Evolutionary conservation across 2,329 filamentous ascomycete genomes (phyloP).

Genomic region (Pseudocercospora fijiensis): DNA sequence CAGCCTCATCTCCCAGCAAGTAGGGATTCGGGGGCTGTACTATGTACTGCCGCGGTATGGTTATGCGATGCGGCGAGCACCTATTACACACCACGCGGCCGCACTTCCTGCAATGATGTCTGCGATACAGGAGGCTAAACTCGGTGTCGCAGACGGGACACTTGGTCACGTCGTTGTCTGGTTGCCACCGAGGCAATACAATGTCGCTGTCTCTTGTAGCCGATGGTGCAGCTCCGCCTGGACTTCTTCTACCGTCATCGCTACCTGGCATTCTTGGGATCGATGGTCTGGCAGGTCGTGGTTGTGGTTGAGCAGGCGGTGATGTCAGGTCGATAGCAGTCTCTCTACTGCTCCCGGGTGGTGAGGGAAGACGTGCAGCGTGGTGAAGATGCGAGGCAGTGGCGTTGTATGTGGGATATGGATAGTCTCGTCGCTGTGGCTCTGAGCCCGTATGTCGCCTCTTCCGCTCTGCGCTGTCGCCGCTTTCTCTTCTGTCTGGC

Average conservation of each 20-base stretch:
- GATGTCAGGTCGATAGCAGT: conserved; percentile 32
- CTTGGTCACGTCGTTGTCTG: conserved; percentile 74
- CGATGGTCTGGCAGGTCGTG: not conserved
- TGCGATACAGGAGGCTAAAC: conserved; percentile 82
- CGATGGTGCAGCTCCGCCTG: not conserved
- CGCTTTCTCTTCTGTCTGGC: conserved; percentile 9
- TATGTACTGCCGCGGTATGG: conserved; percentile 89
- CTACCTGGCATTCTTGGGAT: conserved; percentile 15
- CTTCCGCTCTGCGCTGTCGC: conserved; percentile 32
- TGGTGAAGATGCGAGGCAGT: conserved; percentile 8
- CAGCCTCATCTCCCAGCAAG: conserved; percentile 18
- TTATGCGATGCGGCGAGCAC: conserved; percentile 93
- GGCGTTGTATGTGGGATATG: conserved; percentile 19
- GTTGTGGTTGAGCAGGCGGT: conserved; percentile 8
- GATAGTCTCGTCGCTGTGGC: conserved; percentile 28
- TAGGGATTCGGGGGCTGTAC: conserved; percentile 64
- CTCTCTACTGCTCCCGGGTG: conserved; percentile 18
- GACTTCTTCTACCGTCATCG: conserved; percentile 3
- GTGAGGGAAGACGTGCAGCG: not conserved
- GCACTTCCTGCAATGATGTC: conserved; percentile 96
- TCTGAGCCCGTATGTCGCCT: conserved; percentile 31
- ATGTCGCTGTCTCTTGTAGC: conserved; percentile 44
- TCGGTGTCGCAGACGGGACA: conserved; percentile 80
- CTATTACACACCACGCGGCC: conserved; percentile 85
- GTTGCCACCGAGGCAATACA: conserved; percentile 77